These are phyloP conservation scores for Ilex aquifolium DNA, from an alignment of 257 asterid genomes.

Conservation along the genomic window DNA sequence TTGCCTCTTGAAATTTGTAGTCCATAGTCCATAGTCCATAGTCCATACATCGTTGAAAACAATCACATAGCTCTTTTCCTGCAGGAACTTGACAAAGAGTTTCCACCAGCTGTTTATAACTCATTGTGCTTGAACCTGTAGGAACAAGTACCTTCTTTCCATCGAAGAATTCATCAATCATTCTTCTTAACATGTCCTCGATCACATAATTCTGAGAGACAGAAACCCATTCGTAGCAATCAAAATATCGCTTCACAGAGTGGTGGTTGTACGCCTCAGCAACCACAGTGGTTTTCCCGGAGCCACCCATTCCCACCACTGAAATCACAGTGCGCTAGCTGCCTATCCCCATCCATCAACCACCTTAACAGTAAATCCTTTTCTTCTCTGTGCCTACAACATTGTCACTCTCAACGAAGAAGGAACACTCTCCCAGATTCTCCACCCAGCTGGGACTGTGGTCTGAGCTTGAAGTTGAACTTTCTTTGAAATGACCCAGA, in stretches of 20 bases:
- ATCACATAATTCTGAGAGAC: not conserved
- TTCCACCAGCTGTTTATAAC: not conserved
- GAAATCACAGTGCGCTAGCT: not conserved
- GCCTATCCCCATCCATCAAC: too few relatives aligned
- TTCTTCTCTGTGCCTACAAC: not conserved
- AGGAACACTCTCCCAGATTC: not conserved
- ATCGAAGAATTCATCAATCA: not conserved
- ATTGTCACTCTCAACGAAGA: not conserved
- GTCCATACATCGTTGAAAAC: conserved; percentile 45
- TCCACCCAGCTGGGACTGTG: too few relatives aligned
- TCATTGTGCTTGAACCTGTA: not conserved
- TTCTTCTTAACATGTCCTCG: not conserved
- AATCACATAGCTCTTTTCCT: conserved; percentile 26
- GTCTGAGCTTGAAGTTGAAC: too few relatives aligned
- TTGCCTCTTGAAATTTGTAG: conserved; percentile 20
- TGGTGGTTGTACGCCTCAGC: not conserved
- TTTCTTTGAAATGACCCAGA: too few relatives aligned
- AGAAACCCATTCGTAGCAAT: not conserved
- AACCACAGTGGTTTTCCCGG: not conserved
- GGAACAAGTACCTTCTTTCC: not conserved
- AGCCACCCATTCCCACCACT: not conserved
- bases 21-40: conserved; percentile 19
- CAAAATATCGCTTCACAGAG: not conserved
- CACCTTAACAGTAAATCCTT: not conserved
- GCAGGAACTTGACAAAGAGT: conserved; percentile 1